Percentiles rank a stretch among this genome's conserved stretches.
Conservation (phyloP, 257 asterid species). For the Echites panduratus region DNA sequence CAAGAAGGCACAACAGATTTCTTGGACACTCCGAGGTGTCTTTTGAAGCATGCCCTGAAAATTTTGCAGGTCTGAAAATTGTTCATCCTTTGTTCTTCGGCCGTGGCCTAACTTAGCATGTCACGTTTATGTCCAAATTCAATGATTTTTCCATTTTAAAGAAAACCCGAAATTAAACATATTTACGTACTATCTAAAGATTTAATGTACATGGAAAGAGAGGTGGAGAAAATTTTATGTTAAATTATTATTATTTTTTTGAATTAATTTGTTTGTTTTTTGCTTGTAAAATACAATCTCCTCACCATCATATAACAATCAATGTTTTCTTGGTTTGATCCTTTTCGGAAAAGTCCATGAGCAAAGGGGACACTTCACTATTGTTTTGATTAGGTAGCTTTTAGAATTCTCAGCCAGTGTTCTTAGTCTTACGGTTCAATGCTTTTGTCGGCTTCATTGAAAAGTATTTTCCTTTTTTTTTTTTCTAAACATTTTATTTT, state of each 20-base stretch:
- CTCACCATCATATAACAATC: background rate
- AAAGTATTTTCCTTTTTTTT: background rate
- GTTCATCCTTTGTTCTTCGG: background rate
- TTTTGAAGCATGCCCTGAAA: background rate
- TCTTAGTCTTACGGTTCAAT: background rate
- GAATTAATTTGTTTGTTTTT: background rate
- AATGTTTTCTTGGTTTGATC: background rate
- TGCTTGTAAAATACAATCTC: background rate
- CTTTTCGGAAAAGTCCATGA: background rate
- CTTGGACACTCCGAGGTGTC: background rate
- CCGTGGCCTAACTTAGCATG: background rate
- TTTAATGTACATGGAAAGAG: background rate
- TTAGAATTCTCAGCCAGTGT: background rate
- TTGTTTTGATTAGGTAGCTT: constrained; percentile 4
- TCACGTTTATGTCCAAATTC: background rate
- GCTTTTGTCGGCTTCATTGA: background rate
- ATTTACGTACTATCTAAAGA: background rate
- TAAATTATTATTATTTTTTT: no score
- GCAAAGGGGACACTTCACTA: background rate
- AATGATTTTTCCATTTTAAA: background rate
- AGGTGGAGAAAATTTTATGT: no score
- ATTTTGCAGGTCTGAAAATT: background rate
- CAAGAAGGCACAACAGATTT: background rate
- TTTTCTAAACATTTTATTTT: background rate
- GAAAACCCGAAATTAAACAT: no score